These are phyloP conservation scores for Microstegium vimineum DNA, from an alignment of 176 grass and related monocot species.

Conservation along the genomic window DNA sequence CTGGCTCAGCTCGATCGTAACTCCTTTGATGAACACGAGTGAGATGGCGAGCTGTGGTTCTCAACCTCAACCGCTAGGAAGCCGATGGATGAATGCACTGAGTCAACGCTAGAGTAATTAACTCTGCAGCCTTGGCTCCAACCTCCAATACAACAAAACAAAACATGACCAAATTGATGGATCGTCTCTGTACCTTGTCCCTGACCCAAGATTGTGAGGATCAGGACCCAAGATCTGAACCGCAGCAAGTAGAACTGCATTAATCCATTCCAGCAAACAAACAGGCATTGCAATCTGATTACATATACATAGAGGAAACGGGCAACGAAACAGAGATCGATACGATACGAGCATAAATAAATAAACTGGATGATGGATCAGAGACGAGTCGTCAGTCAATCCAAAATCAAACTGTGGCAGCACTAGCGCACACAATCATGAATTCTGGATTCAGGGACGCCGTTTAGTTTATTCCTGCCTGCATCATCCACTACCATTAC, in stretches of 20 bases:
- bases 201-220: neutral
- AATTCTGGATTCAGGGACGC: neutral
- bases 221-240: neutral
- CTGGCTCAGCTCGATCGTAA: neutral
- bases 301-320: neutral
- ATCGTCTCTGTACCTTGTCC: neutral
- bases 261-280: neutral
- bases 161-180: neutral
- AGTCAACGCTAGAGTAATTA: too few relatives aligned
- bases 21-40: neutral
- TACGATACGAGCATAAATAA: neutral
- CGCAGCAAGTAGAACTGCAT: neutral
- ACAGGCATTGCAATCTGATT: neutral
- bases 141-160: too few relatives aligned
- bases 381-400: neutral
- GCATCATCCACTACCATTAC: neutral
- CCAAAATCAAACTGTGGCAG: neutral
- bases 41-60: neutral
- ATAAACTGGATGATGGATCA: neutral
- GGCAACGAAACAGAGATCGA: neutral
- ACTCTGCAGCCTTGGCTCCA: too few relatives aligned
- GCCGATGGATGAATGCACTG: too few relatives aligned
- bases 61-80: too few relatives aligned
- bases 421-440: neutral
- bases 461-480: slow-evolving; percentile 5